Conservation (phyloP, 2,329 filamentous ascomycete species). For the Phaeosphaeriaceae sp. region DNA sequence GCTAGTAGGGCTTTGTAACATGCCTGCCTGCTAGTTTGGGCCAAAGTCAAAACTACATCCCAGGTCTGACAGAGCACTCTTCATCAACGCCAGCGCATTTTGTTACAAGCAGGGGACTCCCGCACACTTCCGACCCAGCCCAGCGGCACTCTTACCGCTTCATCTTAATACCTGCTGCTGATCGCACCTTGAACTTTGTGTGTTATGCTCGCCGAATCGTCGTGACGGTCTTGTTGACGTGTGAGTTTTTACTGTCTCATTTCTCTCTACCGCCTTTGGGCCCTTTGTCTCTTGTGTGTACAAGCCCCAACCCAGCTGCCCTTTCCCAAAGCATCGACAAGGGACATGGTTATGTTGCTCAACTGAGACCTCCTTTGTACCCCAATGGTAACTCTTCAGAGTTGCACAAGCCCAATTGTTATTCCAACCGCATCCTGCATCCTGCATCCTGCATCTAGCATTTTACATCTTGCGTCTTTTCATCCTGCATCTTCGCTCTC, state of each 20-base stretch:
- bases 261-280: constrained; percentile 31
- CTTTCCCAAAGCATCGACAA: constrained; percentile 42
- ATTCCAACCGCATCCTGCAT: constrained; percentile 19
- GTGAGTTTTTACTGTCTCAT: constrained; percentile 48
- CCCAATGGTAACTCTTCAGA: constrained; percentile 36
- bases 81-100: constrained; percentile 35
- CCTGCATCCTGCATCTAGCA: too few relatives aligned
- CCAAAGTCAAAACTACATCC: constrained; percentile 33
- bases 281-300: constrained; percentile 40
- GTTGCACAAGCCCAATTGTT: constrained; percentile 35
- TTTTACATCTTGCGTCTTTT: too few relatives aligned
- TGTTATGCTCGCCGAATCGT: constrained; percentile 29
- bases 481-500: too few relatives aligned
- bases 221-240: constrained; percentile 28
- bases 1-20: constrained; percentile 22
- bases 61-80: constrained; percentile 29
- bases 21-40: constrained; percentile 25
- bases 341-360: constrained; percentile 40
- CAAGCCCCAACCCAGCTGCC: constrained; percentile 24
- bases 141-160: constrained; percentile 36
- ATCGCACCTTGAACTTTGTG: constrained; percentile 32
- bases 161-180: constrained; percentile 32
- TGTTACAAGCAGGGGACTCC: constrained; percentile 36
- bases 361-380: constrained; percentile 44
- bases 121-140: constrained; percentile 40